Evolutionary conservation across 169 alveolate species (phyloP), one percentile per base, ranked within the genome.

Genomic region (Plasmodium yoelii): DNA sequence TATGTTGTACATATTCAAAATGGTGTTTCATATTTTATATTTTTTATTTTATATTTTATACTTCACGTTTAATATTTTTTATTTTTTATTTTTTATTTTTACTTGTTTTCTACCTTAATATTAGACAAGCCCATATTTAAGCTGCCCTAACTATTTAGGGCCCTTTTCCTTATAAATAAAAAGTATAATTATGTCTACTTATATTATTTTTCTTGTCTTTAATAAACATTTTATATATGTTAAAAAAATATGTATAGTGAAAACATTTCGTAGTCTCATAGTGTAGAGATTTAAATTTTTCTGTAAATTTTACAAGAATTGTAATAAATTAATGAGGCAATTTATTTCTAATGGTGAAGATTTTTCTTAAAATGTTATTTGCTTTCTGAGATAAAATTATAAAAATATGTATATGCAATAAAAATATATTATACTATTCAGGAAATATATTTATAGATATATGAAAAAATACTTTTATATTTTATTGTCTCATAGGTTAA

Each of bases 221-320:
- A 22, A 47, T 44, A 56, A 15, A 49, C 59, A 15, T 39, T 18
- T 65, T 15, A n/a, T 6, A 68, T 19, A 24, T 46, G 9, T 28
- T 2, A 5, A 46, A 8, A 22, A 65, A 39, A 9, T 67, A 19
- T 2, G 59, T 19, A 26, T 75, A 75, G 74, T 28, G 24, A 65
- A 75, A 75, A 55, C 60, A 75, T 75, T 75, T 68, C 42, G 60
- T 75, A 15, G 75, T 61, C 24, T 74, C 88, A 39, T 75, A 75
- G 19, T 75, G 88, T 3, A 75, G 70, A 44, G n/a, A 75, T 49
- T 75, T 75, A 2, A 75, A 57, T 44, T 75, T 75, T 60, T 75
- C 75, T 61, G 63, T 75, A 47, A 73, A 75, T 39, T 55, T 34
- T 34, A 75, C 15, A 34, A 61, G 19, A 61, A 51, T 15, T 63